Evolutionary conservation across 1,284 basidiomycete species (phyloP).

Genomic region (Ceratorhiza oryzae-sativae): DNA sequence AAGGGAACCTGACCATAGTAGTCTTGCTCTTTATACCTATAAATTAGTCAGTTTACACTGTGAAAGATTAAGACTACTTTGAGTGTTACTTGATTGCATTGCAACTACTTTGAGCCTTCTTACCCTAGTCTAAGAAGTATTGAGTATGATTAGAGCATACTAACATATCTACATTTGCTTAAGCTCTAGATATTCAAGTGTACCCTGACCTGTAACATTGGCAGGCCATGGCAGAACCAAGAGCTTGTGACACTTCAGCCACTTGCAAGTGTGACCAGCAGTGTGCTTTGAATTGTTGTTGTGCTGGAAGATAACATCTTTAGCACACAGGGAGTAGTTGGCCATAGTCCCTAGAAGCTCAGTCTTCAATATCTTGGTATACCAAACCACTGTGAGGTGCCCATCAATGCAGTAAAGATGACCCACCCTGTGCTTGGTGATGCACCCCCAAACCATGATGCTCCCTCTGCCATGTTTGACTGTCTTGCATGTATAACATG

Average conservation of each 20-base stretch:
- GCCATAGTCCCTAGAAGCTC: background rate
- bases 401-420: background rate
- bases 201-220: too few relatives aligned
- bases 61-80: too few relatives aligned
- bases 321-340: background rate
- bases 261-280: background rate
- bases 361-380: conserved; percentile 12
- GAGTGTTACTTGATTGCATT: too few relatives aligned
- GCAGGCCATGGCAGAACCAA: conserved; percentile 3
- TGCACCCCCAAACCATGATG: conserved; percentile 8
- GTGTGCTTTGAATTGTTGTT: conserved; percentile 7
- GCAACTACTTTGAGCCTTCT: too few relatives aligned
- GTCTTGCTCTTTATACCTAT: too few relatives aligned
- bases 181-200: too few relatives aligned
- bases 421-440: background rate
- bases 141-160: too few relatives aligned
- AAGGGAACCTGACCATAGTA: too few relatives aligned
- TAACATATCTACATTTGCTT: too few relatives aligned
- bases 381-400: background rate
- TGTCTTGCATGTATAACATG: conserved; percentile 41
- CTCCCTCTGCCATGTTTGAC: background rate
- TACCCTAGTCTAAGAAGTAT: too few relatives aligned
- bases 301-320: conserved; percentile 11
- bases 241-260: background rate
- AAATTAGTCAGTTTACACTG: too few relatives aligned